Evolutionary conservation across 1,284 basidiomycete species (phyloP), one percentile per base, ranked within the genome.

Genomic region (Termitomyces sp.): DNA sequence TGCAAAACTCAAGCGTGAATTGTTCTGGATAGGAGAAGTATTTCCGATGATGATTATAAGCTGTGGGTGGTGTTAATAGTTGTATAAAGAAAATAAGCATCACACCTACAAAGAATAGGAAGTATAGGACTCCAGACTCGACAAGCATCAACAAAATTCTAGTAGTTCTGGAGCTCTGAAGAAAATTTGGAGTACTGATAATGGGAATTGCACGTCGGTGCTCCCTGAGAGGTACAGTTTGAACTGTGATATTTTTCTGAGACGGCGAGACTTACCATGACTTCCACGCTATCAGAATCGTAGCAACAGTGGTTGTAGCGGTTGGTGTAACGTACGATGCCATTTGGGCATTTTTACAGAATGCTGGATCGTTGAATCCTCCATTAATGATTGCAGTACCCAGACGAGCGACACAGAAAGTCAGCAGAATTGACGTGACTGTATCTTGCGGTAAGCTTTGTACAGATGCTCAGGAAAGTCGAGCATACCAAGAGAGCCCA

Each of bases 51-150:
- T 47, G 15, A 49, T 40, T 19, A 50, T 49, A 17, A 56, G 46
- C 55, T 56, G 33, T 38, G 6, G 10, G 12, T 33, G 7, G 17
- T 7, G 24, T 28, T 6, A 42, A 33, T 30, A 38, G 36, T 30
- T 28, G n/a, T 2, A 17, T n/a, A 19, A 28, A 13, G 5, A 26
- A 15, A 36, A 19, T 5, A 30, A 8, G 8, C 24, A 17, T 6
- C 28, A 26, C 24, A 34, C 52, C 34, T 42, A 57, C 51, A 42
- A 57, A 57, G 24, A 57, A 57, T 1, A 53, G 0, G 33, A 57
- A 53, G 39, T 56, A 56, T 0, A 56, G 40, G 15, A 56, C 13
- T n/a, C 51, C 55, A 1, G 55, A 53, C 31, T 56, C 55, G n/a
- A 53, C 30, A 28, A 56, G 33, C 19, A 53, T 10, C 10, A 53